Evolutionary conservation across 805 yeast species (phyloP).

Genomic region (Blastobotrys parvus): DNA sequence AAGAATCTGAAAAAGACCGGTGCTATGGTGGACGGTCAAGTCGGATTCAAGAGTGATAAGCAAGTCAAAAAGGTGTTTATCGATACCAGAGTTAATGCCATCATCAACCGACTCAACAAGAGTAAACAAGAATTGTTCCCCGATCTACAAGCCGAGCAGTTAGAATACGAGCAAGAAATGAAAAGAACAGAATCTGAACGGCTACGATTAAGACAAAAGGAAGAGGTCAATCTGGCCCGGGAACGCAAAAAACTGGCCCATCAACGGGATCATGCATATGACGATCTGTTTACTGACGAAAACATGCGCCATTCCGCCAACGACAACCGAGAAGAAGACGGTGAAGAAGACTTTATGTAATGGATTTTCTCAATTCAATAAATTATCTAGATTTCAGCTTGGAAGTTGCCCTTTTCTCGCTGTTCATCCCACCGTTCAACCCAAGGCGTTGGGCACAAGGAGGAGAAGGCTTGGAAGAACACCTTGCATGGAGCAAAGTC

Average conservation of each 20-base stretch:
- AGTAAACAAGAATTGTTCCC: conserved; percentile 51
- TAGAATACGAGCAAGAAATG: conserved; percentile 34
- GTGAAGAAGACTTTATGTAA: conserved; percentile 52
- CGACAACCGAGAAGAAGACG: conserved; percentile 41
- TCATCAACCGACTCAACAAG: conserved; percentile 55
- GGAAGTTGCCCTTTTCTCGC: conserved; percentile 45
- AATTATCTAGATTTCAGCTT: conserved; percentile 26
- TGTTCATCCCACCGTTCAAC: conserved; percentile 35
- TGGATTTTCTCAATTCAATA: not conserved
- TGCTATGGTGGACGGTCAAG: conserved; percentile 73
- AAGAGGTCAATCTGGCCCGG: conserved; percentile 31
- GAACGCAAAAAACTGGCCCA: conserved; percentile 24
- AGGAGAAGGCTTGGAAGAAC: conserved; percentile 82
- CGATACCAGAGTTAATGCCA: conserved; percentile 46
- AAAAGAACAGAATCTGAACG: conserved; percentile 22
- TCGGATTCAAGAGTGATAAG: conserved; percentile 55
- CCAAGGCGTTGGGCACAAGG: conserved; percentile 40
- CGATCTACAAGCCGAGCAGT: conserved; percentile 36
- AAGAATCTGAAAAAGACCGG: conserved; percentile 57
- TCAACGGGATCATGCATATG: conserved; percentile 36
- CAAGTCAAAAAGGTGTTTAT: conserved; percentile 46
- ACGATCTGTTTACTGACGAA: conserved; percentile 42
- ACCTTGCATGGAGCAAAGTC: conserved; percentile 97
- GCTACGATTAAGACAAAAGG: conserved; percentile 33
- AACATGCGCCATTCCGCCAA: conserved; percentile 37